These are phyloP conservation scores for Inonotus obliquus DNA, from an alignment of 1,284 basidiomycete species.

Conservation along the genomic window DNA sequence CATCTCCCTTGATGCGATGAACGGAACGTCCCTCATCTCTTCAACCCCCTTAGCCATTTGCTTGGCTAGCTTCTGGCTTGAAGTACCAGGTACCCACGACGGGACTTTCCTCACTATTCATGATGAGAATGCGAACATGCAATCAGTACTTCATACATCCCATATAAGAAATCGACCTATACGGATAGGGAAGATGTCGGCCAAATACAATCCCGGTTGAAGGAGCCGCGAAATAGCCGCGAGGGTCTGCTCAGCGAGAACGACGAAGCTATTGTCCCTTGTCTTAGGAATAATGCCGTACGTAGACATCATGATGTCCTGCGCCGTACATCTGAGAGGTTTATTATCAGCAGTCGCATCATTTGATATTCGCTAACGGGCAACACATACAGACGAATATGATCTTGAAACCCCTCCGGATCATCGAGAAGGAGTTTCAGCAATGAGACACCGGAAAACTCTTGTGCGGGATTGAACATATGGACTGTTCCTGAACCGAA, in stretches of 20 bases:
- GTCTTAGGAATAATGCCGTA: neutral
- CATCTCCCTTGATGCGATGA: neutral
- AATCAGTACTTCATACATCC: too few relatives aligned
- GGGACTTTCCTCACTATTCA: slow-evolving; percentile 18
- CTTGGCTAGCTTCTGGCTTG: slow-evolving; percentile 11
- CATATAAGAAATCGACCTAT: too few relatives aligned
- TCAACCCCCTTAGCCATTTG: neutral
- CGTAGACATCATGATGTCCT: slow-evolving; percentile 1
- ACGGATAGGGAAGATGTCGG: slow-evolving; percentile 11
- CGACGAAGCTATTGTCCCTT: neutral
- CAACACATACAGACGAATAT: slow-evolving; percentile 27
- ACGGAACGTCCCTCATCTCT: slow-evolving; percentile 4
- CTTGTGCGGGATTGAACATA: slow-evolving; percentile 27
- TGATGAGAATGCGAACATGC: too few relatives aligned
- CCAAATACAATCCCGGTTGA: neutral
- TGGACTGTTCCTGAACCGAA: slow-evolving; percentile 20
- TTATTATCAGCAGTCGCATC: neutral
- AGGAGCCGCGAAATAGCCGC: neutral
- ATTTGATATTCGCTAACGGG: neutral
- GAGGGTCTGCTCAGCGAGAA: neutral
- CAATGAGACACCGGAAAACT: slow-evolving; percentile 18
- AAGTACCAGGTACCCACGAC: slow-evolving; percentile 18
- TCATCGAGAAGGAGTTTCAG: slow-evolving; percentile 20
- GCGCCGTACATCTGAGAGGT: neutral
- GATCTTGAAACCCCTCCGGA: slow-evolving; percentile 24